phyloP scores from a whole-genome alignment of 208 protist genomes.

The Angomonas desouzai region DNA sequence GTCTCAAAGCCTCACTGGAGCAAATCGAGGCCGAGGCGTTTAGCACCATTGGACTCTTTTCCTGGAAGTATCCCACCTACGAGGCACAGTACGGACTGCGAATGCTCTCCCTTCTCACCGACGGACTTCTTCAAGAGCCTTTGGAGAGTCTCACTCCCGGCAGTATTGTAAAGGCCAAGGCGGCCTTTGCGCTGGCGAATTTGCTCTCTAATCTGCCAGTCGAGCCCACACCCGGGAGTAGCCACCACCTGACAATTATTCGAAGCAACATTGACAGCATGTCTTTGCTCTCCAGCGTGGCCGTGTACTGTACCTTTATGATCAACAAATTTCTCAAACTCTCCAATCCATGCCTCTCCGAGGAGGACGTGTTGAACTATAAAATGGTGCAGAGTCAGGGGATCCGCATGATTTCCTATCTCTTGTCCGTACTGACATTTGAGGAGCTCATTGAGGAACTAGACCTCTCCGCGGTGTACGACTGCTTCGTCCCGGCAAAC shows the following conservation, averaged over 20 bases:
- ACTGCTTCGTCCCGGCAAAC: neutral
- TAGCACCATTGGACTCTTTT: neutral
- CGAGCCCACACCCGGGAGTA: too few relatives aligned
- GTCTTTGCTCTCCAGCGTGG: neutral
- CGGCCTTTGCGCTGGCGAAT: neutral
- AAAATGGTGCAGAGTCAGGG: neutral
- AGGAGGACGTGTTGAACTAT: neutral
- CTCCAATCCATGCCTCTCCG: neutral
- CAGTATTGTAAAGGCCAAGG: neutral
- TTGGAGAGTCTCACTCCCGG: neutral
- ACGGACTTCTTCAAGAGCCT: neutral
- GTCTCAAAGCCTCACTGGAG: too few relatives aligned
- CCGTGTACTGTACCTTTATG: neutral
- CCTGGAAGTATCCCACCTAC: neutral
- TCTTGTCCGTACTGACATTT: neutral
- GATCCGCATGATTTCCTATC: neutral
- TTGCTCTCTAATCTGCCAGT: neutral
- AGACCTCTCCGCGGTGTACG: neutral
- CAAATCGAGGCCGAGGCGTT: neutral
- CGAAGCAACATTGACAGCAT: too few relatives aligned
- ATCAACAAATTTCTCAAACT: neutral
- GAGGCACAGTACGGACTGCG: neutral
- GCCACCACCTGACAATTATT: too few relatives aligned
- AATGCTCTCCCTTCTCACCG: neutral
- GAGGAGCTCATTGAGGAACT: conserved; percentile 1